These are phyloP conservation scores for apple (Malus domestica) DNA, from an alignment of 306 rosid genomes.

Conservation along the genomic window ASM211411v1 NC_041803.1:5741501-5742000, in stretches of 20 bases:
- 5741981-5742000: background rate
- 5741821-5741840: slow-evolving; percentile 72
- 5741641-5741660: slow-evolving; percentile 92
- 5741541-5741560: slow-evolving; percentile 77
- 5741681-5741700: slow-evolving; percentile 54
- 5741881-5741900: slow-evolving; percentile 78
- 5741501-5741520: slow-evolving; percentile 92
- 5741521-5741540: slow-evolving; percentile 76
- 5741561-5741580: slow-evolving; percentile 88
- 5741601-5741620: slow-evolving; percentile 82
- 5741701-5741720: slow-evolving; percentile 70
- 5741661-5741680: slow-evolving; percentile 92
- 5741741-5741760: slow-evolving; percentile 47
- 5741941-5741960: slow-evolving; percentile 50
- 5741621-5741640: slow-evolving; percentile 66
- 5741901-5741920: slow-evolving; percentile 22
- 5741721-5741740: slow-evolving; percentile 69
- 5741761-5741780: slow-evolving; percentile 46
- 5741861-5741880: slow-evolving; percentile 75
- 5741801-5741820: slow-evolving; percentile 64
- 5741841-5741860: slow-evolving; percentile 84
- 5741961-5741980: background rate
- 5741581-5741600: slow-evolving; percentile 65
- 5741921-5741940: slow-evolving; percentile 61
- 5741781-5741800: slow-evolving; percentile 71